Conservation (phyloP, 108 stramenopile genomes). For the Schizochytrium sp. region DNA sequence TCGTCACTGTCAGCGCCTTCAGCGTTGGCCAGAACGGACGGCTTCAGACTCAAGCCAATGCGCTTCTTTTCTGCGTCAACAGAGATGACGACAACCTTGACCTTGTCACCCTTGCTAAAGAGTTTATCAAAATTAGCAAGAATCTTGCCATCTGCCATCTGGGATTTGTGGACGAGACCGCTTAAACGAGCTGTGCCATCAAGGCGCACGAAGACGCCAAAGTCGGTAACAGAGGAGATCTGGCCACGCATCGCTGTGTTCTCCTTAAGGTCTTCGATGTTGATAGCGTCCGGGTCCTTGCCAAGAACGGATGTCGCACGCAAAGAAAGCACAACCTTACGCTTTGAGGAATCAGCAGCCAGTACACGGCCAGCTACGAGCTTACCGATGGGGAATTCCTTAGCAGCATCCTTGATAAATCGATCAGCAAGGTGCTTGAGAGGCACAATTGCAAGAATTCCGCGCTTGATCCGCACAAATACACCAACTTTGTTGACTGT, state of each 20-base stretch:
- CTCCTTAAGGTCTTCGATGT: background rate
- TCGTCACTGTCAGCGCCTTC: conserved; percentile 49
- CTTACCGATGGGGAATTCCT: conserved; percentile 51
- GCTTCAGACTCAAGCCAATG: conserved; percentile 65
- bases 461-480: conserved; percentile 26
- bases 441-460: conserved; percentile 33
- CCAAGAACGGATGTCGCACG: conserved; percentile 25
- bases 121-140: background rate
- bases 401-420: conserved; percentile 23
- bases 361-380: conserved; percentile 36
- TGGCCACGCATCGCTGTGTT: background rate
- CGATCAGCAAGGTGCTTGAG: conserved; percentile 39
- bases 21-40: conserved; percentile 66
- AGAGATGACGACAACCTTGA: conserved; percentile 37
- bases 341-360: background rate
- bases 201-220: conserved; percentile 17
- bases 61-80: conserved; percentile 66
- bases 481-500: conserved; percentile 33
- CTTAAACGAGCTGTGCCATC: background rate
- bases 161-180: background rate
- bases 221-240: background rate
- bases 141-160: conserved; percentile 10
- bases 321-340: conserved; percentile 17
- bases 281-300: background rate
- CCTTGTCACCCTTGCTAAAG: background rate